Percentiles rank a stretch among this genome's conserved stretches.
phyloP scores from a whole-genome alignment of 768 basidiomycete genomes.

The Tylopilus plumbeoviolaceoides region DNA sequence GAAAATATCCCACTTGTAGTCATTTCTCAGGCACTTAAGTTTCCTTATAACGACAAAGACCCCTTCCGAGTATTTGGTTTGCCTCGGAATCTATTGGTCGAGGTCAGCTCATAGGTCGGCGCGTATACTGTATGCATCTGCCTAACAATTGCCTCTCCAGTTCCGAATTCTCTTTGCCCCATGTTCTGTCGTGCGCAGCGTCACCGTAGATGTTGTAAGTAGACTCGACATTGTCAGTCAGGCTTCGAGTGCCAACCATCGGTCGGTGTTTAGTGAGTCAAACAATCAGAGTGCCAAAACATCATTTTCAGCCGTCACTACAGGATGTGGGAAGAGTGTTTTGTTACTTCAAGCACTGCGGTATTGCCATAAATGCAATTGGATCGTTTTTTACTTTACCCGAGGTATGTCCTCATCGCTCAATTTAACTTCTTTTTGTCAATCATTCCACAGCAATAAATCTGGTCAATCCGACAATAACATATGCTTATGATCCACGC shows the following conservation, averaged over 20 bases:
- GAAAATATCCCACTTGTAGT: slow-evolving; percentile 31
- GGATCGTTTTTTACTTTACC: slow-evolving; percentile 86
- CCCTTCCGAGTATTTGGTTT: slow-evolving; percentile 66
- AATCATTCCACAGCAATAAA: slow-evolving; percentile 37
- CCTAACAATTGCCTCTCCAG: slow-evolving; percentile 32
- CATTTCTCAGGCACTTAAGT: slow-evolving; percentile 45
- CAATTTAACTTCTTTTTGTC: background rate
- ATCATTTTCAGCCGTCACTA: slow-evolving; percentile 57
- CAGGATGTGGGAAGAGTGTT: slow-evolving; percentile 80
- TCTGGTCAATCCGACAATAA: slow-evolving; percentile 71
- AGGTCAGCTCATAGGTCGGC: slow-evolving; percentile 44
- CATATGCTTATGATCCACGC: slow-evolving; percentile 69
- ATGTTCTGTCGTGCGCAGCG: slow-evolving; percentile 65
- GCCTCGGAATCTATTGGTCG: slow-evolving; percentile 64
- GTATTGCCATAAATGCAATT: slow-evolving; percentile 57
- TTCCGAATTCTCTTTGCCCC: slow-evolving; percentile 68
- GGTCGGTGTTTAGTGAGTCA: slow-evolving; percentile 63
- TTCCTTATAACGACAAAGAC: slow-evolving; percentile 41
- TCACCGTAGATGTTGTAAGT: slow-evolving; percentile 55
- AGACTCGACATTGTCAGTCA: slow-evolving; percentile 49
- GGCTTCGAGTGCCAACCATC: slow-evolving; percentile 45
- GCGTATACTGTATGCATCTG: background rate
- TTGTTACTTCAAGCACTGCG: slow-evolving; percentile 73
- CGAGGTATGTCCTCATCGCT: slow-evolving; percentile 44
- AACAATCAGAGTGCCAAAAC: background rate